Percentiles rank a stretch among this genome's conserved stretches.
These are phyloP conservation scores for Acanthamoeba lenticulata DNA, from an alignment of 208 protist species.

Conservation along the genomic window DNA sequence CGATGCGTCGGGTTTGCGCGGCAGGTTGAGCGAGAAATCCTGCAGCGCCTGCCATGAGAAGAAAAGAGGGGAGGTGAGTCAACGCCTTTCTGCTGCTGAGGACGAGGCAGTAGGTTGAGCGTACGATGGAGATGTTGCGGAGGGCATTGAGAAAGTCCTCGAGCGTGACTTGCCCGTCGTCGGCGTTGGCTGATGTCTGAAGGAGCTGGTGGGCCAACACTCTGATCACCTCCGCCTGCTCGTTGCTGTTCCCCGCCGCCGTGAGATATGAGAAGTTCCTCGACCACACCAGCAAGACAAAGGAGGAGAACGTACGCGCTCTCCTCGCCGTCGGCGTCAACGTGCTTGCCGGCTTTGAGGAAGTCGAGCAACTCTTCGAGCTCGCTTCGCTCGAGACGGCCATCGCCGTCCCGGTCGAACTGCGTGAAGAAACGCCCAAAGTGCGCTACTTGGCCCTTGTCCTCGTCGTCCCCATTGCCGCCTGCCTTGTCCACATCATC, in stretches of 20 bases:
- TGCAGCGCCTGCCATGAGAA: not conserved
- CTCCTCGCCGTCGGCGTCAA: not conserved
- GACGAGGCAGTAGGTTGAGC: not conserved
- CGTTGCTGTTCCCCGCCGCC: not conserved
- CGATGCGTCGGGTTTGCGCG: not conserved
- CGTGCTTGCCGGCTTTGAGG: constrained; percentile 4
- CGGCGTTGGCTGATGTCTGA: not conserved
- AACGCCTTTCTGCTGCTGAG: not conserved
- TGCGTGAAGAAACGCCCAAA: constrained; percentile 9
- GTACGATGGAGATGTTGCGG: constrained; percentile 36
- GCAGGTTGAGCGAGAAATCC: constrained; percentile 41
- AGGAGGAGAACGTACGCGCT: not conserved
- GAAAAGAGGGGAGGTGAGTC: not conserved
- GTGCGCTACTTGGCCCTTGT: not conserved
- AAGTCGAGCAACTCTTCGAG: constrained; percentile 20
- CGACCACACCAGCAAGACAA: not conserved
- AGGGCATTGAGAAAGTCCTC: constrained; percentile 27
- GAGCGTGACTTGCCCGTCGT: not conserved
- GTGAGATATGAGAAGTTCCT: not conserved
- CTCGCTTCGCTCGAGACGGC: not conserved
- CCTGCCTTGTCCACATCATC: too few species aligned
- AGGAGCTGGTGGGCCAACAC: not conserved
- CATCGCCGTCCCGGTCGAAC: constrained; percentile 17
- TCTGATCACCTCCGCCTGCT: not conserved
- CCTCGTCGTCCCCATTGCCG: not conserved